Percentiles rank a stretch among this genome's conserved stretches.
Conservation (phyloP, 176 grass and related monocot species). For the Pharus latifolius region DNA sequence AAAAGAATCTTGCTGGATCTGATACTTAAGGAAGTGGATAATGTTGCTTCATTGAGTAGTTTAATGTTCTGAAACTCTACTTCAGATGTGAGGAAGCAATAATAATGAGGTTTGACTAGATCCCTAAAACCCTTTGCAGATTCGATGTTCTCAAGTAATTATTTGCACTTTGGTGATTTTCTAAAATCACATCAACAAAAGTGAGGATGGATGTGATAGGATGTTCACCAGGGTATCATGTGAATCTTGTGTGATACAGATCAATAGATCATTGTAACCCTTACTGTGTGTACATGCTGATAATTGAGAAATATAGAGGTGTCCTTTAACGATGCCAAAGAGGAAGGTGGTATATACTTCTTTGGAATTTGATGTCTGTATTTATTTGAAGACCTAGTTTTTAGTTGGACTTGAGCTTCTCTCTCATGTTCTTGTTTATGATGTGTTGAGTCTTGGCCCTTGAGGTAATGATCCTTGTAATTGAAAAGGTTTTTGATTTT, state of each 20-base stretch:
- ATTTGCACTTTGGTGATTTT: background rate
- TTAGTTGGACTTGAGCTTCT: background rate
- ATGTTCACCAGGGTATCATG: too few species aligned
- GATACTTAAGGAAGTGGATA: background rate
- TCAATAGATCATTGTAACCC: background rate
- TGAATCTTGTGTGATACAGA: too few species aligned
- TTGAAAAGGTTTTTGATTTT: background rate
- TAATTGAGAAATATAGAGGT: background rate
- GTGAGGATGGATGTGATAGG: background rate
- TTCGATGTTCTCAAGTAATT: background rate
- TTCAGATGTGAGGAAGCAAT: background rate
- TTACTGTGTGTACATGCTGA: background rate
- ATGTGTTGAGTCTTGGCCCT: background rate
- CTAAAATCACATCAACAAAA: background rate
- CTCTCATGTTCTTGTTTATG: background rate
- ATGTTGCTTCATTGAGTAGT: background rate
- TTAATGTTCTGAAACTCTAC: background rate
- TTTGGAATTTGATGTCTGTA: background rate
- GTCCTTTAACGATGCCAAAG: background rate
- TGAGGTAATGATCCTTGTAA: background rate
- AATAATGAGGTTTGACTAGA: background rate
- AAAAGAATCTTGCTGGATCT: constrained; percentile 15
- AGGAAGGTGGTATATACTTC: background rate
- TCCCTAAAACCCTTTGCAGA: background rate
- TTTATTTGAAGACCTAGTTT: background rate